Base-by-base conservation (phyloP, 2,329 filamentous ascomycete species). In the Xylaria sp. region DNA sequence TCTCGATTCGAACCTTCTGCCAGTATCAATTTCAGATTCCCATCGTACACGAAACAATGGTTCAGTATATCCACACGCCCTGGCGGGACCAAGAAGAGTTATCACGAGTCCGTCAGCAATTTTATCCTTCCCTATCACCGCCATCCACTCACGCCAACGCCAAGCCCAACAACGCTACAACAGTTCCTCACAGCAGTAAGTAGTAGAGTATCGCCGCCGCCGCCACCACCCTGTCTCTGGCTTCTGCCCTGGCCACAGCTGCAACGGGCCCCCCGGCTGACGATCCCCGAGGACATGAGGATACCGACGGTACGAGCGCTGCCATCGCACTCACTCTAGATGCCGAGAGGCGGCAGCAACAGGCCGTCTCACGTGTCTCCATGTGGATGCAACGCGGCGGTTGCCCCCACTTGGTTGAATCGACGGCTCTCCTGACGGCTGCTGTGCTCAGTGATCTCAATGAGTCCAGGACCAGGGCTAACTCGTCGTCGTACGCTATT, bases 391-490 rank as follows among this genome's bases (percentile, higher is more conserved):
- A 89, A 71, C 85, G 90, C 73, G 88, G 88, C 66, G 86, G 86
- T 69, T 90, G 92, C 64, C 91, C 91, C 56, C 89, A 94, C 78
- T 82, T 92, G 76, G 85, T 94, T 55, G 91, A 94, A 77, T 90
- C 89, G 35, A 93, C 91, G 41, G 89, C 89, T 2, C 83, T 92
- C 64, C 80, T 95, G 61, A 85, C 86, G 67, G 87, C 90, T 63
- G 90, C 90, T 27, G 78, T 88, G 19, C 77, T 93, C 53, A 85
- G 87, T 71, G 90, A 93, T 77, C 79, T 80, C 63, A 72, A 72
- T 40, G 71, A 73, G 67, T 67, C 68, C 54, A 70, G 70, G 65
- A 60, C 65, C n/a, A 66, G 65, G 60, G 60, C 62, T 53, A 63
- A 64, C 43, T 77, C 82, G 41, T 80, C 80, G 44, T 79, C 80